Base-by-base conservation (phyloP, 2,329 filamentous ascomycete species). In the Colletotrichum camelliae region DNA sequence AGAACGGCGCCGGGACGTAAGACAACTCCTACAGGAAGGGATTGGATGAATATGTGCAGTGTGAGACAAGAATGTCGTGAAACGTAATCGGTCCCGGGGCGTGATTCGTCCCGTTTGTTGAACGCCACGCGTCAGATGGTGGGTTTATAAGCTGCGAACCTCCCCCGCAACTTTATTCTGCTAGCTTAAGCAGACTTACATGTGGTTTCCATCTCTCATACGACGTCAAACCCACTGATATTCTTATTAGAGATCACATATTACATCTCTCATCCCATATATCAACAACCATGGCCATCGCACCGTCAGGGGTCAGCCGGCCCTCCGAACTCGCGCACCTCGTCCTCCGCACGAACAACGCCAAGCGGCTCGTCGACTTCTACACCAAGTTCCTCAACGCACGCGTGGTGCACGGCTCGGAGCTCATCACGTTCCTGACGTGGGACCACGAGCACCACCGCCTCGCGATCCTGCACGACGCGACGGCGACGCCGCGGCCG, bases 381-480 rank as follows among this genome's bases (percentile, higher is more conserved):
- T 87, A 86, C 78, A 80, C 79, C 58, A 79, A 77, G 5, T 84
- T 87, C 69, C 81, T 87, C 4, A 82, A 83, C 60, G 86, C 81
- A 12, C 78, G 74, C 6, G 75, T 82, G 9, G 75, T 78, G 33
- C 78, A 78, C 71, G 77, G 81, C 39, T 81, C 77, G 57, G 77
- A 81, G 2, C 39, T 52, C 8, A 37, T 85, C 37, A 72, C 83
- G 1, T 88, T 88, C 76, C 74, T 88, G 37, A 81, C 82, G 9
- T 89, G 87, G 81, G 87, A 89, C 78, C 81, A 86, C 0, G 87
- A 88, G 78, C 87, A 89, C 76, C 88, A 89, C 78, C 86, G 88
- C 48, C 81, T 88, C 35, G 87, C 85, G 16, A 81, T 89, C 48
- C n/a, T 82, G 21, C 67, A 74, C 5, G 43, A 84, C 9, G 83